phyloP scores from a whole-genome alignment of 2,329 filamentous ascomycete species.

The Neophaeococcomyces aloes region DNA sequence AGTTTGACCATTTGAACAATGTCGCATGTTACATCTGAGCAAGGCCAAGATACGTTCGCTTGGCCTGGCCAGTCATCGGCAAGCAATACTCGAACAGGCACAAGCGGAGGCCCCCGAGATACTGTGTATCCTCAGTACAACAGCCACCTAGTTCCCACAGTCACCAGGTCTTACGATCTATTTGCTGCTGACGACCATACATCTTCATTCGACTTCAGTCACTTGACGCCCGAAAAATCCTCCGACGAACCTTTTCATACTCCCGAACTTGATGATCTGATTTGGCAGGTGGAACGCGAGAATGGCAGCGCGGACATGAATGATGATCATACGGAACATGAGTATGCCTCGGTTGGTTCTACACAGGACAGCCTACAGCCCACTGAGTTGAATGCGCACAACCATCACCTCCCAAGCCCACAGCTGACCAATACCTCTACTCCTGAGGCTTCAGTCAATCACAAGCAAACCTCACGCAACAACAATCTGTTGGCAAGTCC shows the following conservation, averaged over 20 bases:
- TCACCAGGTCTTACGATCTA: not conserved
- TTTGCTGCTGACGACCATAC: not conserved
- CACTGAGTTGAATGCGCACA: not conserved
- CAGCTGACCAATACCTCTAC: slow-evolving; percentile 6
- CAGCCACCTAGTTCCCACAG: not conserved
- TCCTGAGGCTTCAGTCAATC: slow-evolving; percentile 1
- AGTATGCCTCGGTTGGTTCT: not conserved
- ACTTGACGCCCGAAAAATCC: slow-evolving; percentile 1
- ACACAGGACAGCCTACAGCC: not conserved
- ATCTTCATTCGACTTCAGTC: slow-evolving; percentile 4
- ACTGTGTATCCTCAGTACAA: not conserved
- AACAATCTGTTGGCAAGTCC: not conserved
- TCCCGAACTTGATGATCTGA: slow-evolving; percentile 3
- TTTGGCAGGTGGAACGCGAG: slow-evolving; percentile 6
- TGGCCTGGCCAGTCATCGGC: not conserved
- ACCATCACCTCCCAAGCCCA: slow-evolving; percentile 5
- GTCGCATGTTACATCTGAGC: slow-evolving; percentile 2
- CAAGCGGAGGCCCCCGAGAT: not conserved
- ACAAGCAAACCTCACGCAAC: not conserved
- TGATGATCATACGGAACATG: slow-evolving; percentile 10
- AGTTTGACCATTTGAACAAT: not conserved
- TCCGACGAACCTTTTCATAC: slow-evolving; percentile 4
- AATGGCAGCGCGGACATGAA: slow-evolving; percentile 8
- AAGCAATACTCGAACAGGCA: not conserved
- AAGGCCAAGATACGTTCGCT: not conserved